Evolutionary conservation across 495 filamentous ascomycete species (phyloP).

Genomic region (Aspergillus ellipticus): DNA sequence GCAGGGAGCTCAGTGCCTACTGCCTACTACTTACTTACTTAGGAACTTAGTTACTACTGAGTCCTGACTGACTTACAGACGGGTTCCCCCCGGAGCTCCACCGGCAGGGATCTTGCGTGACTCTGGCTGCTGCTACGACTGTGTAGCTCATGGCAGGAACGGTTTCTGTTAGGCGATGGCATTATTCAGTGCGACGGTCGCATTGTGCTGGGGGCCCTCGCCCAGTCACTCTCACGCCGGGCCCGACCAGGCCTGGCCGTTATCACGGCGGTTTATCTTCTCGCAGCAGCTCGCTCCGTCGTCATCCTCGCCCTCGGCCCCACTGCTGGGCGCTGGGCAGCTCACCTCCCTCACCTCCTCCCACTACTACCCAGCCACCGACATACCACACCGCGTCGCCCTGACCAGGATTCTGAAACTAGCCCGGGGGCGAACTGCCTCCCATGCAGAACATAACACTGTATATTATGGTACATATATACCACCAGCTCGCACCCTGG

Average conservation of each 20-base stretch:
- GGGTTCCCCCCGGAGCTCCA: not conserved
- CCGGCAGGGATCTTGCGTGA: too few relatives aligned
- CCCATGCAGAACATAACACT: not conserved
- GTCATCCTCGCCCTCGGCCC: not conserved
- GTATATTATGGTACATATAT: too few relatives aligned
- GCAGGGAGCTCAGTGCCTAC: conserved; percentile 2
- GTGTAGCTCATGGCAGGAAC: too few relatives aligned
- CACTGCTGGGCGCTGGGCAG: too few relatives aligned
- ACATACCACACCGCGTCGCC: not conserved
- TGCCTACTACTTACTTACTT: not conserved
- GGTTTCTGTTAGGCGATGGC: not conserved
- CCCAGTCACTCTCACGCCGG: too few relatives aligned
- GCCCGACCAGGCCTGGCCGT: not conserved
- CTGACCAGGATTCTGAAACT: not conserved
- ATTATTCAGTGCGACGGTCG: not conserved
- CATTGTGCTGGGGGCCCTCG: not conserved
- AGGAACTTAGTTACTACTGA: too few relatives aligned
- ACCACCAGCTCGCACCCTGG: too few relatives aligned
- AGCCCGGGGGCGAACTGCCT: not conserved
- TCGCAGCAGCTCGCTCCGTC: not conserved
- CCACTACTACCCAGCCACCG: not conserved
- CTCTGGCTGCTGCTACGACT: not conserved
- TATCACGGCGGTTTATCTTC: not conserved
- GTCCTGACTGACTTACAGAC: too few relatives aligned
- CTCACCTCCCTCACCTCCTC: not conserved